phyloP scores from a whole-genome alignment of 108 stramenopile species.

The Mayamaea pseudoterrestris region DNA sequence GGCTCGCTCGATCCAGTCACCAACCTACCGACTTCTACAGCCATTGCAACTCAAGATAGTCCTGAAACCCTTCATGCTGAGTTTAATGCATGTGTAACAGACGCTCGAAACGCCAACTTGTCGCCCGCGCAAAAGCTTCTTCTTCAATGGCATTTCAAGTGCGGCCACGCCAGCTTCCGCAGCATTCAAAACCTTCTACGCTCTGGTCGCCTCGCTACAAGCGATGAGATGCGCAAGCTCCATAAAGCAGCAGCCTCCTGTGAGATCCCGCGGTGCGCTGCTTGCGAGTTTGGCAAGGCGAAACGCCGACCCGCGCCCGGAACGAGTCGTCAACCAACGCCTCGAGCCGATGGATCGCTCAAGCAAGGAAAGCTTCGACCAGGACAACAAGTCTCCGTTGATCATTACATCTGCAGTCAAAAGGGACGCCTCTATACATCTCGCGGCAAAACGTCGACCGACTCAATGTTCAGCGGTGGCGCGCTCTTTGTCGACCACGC shows the following conservation, averaged over 20 bases:
- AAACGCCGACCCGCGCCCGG: constrained; percentile 3
- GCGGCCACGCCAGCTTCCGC: too few relatives aligned
- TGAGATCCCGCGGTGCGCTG: constrained; percentile 17
- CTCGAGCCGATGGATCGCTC: constrained; percentile 5
- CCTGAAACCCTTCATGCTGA: too few relatives aligned
- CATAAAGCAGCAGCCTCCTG: background rate
- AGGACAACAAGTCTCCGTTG: constrained; percentile 27
- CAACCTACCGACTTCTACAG: too few relatives aligned
- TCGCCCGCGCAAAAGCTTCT: too few relatives aligned
- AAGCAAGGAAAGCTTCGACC: constrained; percentile 11
- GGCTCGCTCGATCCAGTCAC: too few relatives aligned
- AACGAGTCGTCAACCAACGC: background rate
- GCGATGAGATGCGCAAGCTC: too few relatives aligned
- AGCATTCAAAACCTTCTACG: too few relatives aligned
- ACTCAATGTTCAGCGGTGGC: constrained; percentile 9
- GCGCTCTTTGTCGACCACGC: constrained; percentile 22
- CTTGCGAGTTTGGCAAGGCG: constrained; percentile 15
- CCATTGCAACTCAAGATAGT: too few relatives aligned
- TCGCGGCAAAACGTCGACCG: constrained; percentile 18
- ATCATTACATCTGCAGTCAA: constrained; percentile 19
- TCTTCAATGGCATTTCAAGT: too few relatives aligned
- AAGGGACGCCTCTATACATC: constrained; percentile 15
- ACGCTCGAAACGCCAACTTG: too few relatives aligned
- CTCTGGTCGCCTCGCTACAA: too few relatives aligned
- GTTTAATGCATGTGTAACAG: too few relatives aligned